phyloP scores from a whole-genome alignment of 129 eudicot genomes.

The Scalesia atractyloides region DNA sequence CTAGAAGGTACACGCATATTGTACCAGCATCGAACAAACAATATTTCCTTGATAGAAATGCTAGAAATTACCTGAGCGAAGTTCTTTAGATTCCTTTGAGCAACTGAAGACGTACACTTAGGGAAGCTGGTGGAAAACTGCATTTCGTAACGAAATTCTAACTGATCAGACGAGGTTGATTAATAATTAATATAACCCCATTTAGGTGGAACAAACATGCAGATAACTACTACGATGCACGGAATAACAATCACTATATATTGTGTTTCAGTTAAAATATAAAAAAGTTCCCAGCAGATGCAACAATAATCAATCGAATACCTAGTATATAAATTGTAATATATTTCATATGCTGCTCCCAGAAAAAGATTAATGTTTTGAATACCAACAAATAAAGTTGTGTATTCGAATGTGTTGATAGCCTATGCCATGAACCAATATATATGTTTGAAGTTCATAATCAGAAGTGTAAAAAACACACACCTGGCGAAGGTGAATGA shows the following conservation, averaged over 20 bases:
- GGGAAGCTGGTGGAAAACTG: constrained; percentile 83
- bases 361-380: constrained; percentile 8
- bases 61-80: constrained; percentile 62
- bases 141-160: constrained; percentile 13
- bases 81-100: constrained; percentile 86
- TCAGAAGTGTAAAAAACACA: constrained; percentile 18
- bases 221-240: not conserved
- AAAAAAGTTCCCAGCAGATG: not conserved
- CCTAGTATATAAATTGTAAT: not conserved
- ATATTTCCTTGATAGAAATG: not conserved
- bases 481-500: constrained; percentile 97
- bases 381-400: constrained; percentile 7
- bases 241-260: constrained; percentile 6
- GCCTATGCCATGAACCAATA: not conserved
- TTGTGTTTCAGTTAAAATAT: not conserved
- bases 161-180: constrained; percentile 3
- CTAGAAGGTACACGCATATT: constrained; percentile 1
- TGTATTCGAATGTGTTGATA: not conserved
- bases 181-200: not conserved
- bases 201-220: not conserved
- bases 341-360: constrained; percentile 10
- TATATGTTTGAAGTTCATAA: constrained; percentile 12
- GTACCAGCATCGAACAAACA: not conserved
- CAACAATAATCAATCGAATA: not conserved
- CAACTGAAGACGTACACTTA: constrained; percentile 84